These are phyloP conservation scores for Crotalaria pallida DNA, from an alignment of 306 rosid genomes.

Conservation along the genomic window DNA sequence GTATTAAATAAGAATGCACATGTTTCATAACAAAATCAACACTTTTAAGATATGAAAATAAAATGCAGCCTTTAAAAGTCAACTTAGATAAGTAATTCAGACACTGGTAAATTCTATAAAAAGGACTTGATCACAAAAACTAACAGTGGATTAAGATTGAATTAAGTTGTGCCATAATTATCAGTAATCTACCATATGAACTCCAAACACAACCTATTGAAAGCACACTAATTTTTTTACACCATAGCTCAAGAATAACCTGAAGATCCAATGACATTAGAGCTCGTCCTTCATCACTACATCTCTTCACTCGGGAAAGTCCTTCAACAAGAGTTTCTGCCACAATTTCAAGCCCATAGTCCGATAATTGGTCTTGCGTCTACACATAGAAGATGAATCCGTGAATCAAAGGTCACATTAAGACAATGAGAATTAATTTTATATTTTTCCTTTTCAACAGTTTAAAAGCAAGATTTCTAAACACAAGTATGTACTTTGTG, in stretches of 20 bases:
- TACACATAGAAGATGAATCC: slow-evolving; percentile 27
- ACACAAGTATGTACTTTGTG: not conserved
- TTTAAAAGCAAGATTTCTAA: slow-evolving; percentile 1
- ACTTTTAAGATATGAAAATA: slow-evolving; percentile 10
- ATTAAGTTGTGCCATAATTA: slow-evolving; percentile 2
- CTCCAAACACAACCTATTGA: slow-evolving; percentile 13
- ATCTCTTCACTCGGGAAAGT: slow-evolving; percentile 88
- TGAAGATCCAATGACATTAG: slow-evolving; percentile 95
- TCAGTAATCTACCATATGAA: not conserved
- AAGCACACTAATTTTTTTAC: not conserved
- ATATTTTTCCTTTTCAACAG: slow-evolving; percentile 5
- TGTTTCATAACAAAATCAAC: not conserved
- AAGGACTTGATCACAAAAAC: not conserved
- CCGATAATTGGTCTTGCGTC: slow-evolving; percentile 72
- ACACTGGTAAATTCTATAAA: not conserved
- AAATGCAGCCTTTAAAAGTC: not conserved
- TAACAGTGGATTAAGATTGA: slow-evolving; percentile 3
- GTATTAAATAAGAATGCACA: not conserved
- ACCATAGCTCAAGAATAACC: slow-evolving; percentile 40
- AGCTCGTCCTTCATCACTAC: slow-evolving; percentile 97
- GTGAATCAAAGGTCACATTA: slow-evolving; percentile 14
- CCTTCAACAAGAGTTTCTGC: slow-evolving; percentile 92
- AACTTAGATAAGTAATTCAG: not conserved
- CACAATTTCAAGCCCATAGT: slow-evolving; percentile 74
- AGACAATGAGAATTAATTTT: not conserved